Evolutionary conservation across 169 alveolate species (phyloP), one percentile per base, ranked within the genome.

Genomic region (Babesia gibsoni): DNA sequence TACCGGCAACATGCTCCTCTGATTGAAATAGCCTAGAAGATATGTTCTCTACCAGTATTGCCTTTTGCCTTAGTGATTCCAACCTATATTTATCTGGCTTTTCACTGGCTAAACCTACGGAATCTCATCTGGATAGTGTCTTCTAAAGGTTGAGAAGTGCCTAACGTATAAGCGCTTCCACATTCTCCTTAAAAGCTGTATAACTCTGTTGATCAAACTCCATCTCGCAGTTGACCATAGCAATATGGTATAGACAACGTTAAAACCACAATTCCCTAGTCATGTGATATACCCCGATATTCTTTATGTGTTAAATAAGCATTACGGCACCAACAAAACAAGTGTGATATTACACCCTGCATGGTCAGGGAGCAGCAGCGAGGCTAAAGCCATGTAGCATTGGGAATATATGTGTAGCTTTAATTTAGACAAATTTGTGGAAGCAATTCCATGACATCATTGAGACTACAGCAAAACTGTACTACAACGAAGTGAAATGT

Each of bases 61-160:
- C 86, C 57, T 48, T 77, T 45, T 77, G 86, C 68, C 77, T 58
- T 29, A 77, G 33, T n/a, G 52, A 43, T 25, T 77, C 72, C 8
- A 77, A 39, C 3, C 75, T 56, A 45, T 77, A 36, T 64, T 20
- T 22, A 27, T 5, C 16, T 36, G 14, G 4, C 45, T 27, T 37
- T 16, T 30, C 20, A 52, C 4, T 16, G 27, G n/a, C 20, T 29
- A 14, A 5, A 77, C 81, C 27, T 67, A 54, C 69, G 73, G 72
- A 37, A 66, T 32, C 52, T 69, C 72, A 8, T 69, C 61, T 30
- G 81, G 81, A 33, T 66, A 66, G 32, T 46, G 65, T 43, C 77
- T 35, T 30, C 67, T 27, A 63, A 74, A 29, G 33, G 37, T 36
- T 10, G 78, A 12, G 42, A 43, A 46, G 16, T 20, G 49, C 16